Evolutionary conservation across 2,329 filamentous ascomycete genomes (phyloP).

Genomic region (Graphilbum ipis-grandicollis): DNA sequence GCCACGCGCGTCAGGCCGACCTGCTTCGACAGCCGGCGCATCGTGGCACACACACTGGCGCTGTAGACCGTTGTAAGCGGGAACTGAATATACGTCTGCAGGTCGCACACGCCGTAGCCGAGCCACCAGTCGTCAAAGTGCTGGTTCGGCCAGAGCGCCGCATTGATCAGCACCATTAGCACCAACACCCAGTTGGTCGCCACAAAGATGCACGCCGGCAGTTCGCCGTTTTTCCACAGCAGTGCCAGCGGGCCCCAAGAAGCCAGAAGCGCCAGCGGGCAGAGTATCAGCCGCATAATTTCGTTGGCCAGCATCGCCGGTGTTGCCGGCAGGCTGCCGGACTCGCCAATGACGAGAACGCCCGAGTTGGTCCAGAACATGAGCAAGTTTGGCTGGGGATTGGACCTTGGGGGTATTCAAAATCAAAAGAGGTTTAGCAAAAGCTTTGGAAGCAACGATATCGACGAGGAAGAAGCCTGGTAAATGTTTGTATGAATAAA

Average conservation of each 20-base stretch:
- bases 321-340: conserved; percentile 2
- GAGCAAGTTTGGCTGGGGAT: too few relatives aligned
- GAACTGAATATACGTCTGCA: conserved; percentile 22
- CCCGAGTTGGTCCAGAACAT: too few relatives aligned
- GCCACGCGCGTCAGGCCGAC: conserved; percentile 26
- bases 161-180: conserved; percentile 29
- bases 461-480: too few relatives aligned
- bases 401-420: too few relatives aligned
- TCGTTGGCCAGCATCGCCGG: conserved; percentile 23
- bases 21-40: conserved; percentile 33
- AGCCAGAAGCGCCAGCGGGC: conserved; percentile 24
- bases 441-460: too few relatives aligned
- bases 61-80: conserved; percentile 25
- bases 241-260: conserved; percentile 33
- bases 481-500: too few relatives aligned
- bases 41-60: conserved; percentile 34
- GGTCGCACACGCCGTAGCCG: conserved; percentile 35
- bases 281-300: conserved; percentile 28
- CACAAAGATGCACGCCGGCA: conserved; percentile 33
- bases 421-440: too few relatives aligned
- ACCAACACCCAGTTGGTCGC: conserved; percentile 26
- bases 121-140: conserved; percentile 31
- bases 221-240: conserved; percentile 33
- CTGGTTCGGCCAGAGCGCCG: conserved; percentile 35
- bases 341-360: conserved; percentile 4